Evolutionary conservation across 495 filamentous ascomycete species (phyloP).

Genomic region (Neurospora tetrasperma): DNA sequence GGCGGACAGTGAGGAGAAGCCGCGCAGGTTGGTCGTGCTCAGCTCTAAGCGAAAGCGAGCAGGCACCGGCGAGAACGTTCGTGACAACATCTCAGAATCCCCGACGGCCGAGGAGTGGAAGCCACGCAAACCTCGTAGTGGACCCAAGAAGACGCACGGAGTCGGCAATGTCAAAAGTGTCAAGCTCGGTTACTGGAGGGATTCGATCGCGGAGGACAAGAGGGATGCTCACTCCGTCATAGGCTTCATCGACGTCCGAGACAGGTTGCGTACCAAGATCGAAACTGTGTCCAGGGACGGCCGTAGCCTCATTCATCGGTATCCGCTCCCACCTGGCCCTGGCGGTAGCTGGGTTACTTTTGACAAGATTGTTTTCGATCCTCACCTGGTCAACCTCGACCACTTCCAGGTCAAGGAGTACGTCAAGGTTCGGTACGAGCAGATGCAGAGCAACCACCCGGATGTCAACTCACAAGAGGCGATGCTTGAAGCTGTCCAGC

Average conservation of each 20-base stretch:
- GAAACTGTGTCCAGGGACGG: slow-evolving; percentile 29
- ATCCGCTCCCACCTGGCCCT: slow-evolving; percentile 38
- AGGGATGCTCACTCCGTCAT: slow-evolving; percentile 40
- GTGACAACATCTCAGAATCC: slow-evolving; percentile 23
- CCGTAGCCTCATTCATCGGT: slow-evolving; percentile 25
- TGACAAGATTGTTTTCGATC: slow-evolving; percentile 39
- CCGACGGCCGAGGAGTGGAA: slow-evolving; percentile 16
- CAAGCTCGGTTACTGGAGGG: slow-evolving; percentile 43
- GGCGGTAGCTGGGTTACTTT: slow-evolving; percentile 49
- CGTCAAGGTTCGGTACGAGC: slow-evolving; percentile 39
- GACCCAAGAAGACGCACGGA: slow-evolving; percentile 21
- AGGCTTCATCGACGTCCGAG: slow-evolving; percentile 44
- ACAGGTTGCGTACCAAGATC: slow-evolving; percentile 43
- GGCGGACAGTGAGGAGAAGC: slow-evolving; percentile 26
- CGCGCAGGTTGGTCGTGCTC: slow-evolving; percentile 12
- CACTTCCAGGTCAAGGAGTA: slow-evolving; percentile 44
- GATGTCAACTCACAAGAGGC: slow-evolving; percentile 16
- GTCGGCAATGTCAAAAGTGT: slow-evolving; percentile 32
- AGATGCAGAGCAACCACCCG: slow-evolving; percentile 13
- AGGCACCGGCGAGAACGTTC: slow-evolving; percentile 30
- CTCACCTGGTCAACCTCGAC: slow-evolving; percentile 35
- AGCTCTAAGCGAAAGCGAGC: slow-evolving; percentile 40
- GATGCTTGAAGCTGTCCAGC: slow-evolving; percentile 22
- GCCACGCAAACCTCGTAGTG: slow-evolving; percentile 5
- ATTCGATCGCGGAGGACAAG: slow-evolving; percentile 31